Conservation (phyloP, 78 protist species). For the Polysphondylium violaceum region DNA sequence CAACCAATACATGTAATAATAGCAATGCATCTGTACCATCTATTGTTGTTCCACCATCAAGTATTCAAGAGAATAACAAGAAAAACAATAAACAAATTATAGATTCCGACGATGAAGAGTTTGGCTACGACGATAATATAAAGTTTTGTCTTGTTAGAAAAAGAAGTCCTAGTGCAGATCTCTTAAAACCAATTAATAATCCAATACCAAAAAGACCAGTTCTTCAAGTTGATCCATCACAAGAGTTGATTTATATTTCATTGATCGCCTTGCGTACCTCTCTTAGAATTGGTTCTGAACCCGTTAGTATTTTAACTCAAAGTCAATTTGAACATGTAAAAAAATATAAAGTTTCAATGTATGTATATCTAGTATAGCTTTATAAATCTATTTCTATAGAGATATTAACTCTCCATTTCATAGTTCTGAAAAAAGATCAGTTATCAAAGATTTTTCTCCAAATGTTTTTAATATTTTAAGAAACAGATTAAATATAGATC, state of each 20-base stretch:
- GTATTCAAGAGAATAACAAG: slow-evolving; percentile 8
- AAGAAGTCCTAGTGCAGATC: slow-evolving; percentile 1
- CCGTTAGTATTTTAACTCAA: slow-evolving; percentile 20
- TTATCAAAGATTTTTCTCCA: slow-evolving; percentile 71
- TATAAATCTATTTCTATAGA: not conserved
- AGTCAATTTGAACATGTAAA: slow-evolving; percentile 49
- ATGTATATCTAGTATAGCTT: not conserved
- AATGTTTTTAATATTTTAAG: slow-evolving; percentile 57
- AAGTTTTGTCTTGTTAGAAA: not conserved
- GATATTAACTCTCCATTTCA: not conserved
- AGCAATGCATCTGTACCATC: slow-evolving; percentile 9
- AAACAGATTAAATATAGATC: slow-evolving; percentile 38
- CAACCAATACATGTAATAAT: too few relatives aligned
- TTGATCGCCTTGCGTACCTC: slow-evolving; percentile 58
- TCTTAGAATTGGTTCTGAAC: slow-evolving; percentile 1
- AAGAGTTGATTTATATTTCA: slow-evolving; percentile 42
- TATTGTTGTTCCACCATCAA: slow-evolving; percentile 24
- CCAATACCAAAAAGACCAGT: slow-evolving; percentile 77
- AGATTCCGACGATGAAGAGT: slow-evolving; percentile 51
- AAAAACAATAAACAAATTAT: slow-evolving; percentile 33
- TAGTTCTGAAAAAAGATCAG: slow-evolving; percentile 40
- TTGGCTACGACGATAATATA: slow-evolving; percentile 57
- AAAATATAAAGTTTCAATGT: slow-evolving; percentile 62
- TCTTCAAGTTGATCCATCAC: slow-evolving; percentile 29
- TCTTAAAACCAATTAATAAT: slow-evolving; percentile 39